Evolutionary conservation across 2,329 filamentous ascomycete species (phyloP).

Genomic region (Pseudogymnoascus sp.): DNA sequence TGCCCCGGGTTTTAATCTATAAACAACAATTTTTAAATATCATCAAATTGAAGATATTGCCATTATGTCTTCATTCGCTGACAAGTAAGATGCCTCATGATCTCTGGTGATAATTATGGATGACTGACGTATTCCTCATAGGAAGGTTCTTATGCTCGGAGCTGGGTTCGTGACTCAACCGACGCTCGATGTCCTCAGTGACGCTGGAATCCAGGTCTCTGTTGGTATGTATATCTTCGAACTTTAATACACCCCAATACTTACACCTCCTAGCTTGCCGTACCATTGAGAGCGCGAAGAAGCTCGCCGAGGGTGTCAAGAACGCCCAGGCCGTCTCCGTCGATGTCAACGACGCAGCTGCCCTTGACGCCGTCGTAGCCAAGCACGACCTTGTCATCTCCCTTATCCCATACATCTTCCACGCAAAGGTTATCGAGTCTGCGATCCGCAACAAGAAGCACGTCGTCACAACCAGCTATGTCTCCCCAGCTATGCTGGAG

Average conservation of each 20-base stretch:
- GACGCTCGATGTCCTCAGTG: conserved; percentile 51
- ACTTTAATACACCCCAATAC: background rate
- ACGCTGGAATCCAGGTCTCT: conserved; percentile 49
- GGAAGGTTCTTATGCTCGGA: conserved; percentile 42
- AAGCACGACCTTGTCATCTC: conserved; percentile 74
- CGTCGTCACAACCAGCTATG: conserved; percentile 91
- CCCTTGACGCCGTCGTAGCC: conserved; percentile 72
- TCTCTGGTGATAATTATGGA: background rate
- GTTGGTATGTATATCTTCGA: conserved; percentile 37
- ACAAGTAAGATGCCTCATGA: background rate
- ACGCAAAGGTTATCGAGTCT: conserved; percentile 83
- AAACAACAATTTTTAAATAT: conserved; percentile 2
- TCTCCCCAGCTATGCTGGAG: conserved; percentile 86
- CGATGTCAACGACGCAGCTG: conserved; percentile 69
- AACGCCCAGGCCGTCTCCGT: conserved; percentile 71
- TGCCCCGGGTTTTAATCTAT: background rate
- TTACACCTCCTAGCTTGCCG: conserved; percentile 58
- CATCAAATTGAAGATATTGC: background rate
- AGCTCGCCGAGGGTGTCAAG: conserved; percentile 64
- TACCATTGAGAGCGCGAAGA: conserved; percentile 69
- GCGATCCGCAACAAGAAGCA: conserved; percentile 92
- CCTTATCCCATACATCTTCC: conserved; percentile 88
- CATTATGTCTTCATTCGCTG: conserved; percentile 2
- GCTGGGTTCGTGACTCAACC: conserved; percentile 49
- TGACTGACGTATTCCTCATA: conserved; percentile 8